Conservation (phyloP, 129 eudicot genomes). For the Calendula officinalis region DNA sequence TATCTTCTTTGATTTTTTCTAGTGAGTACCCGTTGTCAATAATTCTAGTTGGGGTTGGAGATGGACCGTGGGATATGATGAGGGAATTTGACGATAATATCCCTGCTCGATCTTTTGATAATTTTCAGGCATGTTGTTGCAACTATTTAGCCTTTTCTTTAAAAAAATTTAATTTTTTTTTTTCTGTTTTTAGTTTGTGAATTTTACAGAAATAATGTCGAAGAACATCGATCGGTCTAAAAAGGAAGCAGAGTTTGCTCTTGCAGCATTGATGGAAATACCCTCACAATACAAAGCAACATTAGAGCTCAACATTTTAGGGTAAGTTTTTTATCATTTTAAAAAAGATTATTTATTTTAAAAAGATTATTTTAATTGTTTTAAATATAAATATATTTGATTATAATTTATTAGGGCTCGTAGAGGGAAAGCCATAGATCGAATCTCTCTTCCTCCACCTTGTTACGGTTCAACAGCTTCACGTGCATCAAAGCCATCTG, state of each 20-base stretch:
- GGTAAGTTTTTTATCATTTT: conserved; percentile 38
- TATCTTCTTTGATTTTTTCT: conserved; percentile 29
- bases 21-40: conserved; percentile 90
- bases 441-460: conserved; percentile 84
- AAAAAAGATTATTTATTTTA: background rate
- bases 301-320: conserved; percentile 69
- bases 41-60: conserved; percentile 89
- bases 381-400: background rate
- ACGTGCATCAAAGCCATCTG: conserved; percentile 51
- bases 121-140: conserved; percentile 68
- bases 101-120: conserved; percentile 87
- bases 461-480: conserved; percentile 49
- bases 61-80: conserved; percentile 99
- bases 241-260: conserved; percentile 90
- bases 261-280: conserved; percentile 87
- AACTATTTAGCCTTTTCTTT: background rate
- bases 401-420: conserved; percentile 41
- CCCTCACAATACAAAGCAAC: conserved; percentile 94
- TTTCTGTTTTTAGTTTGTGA: conserved; percentile 63
- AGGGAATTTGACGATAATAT: conserved; percentile 90
- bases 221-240: conserved; percentile 56
- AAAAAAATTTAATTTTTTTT: background rate
- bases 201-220: conserved; percentile 89
- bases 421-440: conserved; percentile 61
- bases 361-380: background rate